Evolutionary conservation across 768 basidiomycete species (phyloP).

Genomic region (Leccinum subtestaceum): DNA sequence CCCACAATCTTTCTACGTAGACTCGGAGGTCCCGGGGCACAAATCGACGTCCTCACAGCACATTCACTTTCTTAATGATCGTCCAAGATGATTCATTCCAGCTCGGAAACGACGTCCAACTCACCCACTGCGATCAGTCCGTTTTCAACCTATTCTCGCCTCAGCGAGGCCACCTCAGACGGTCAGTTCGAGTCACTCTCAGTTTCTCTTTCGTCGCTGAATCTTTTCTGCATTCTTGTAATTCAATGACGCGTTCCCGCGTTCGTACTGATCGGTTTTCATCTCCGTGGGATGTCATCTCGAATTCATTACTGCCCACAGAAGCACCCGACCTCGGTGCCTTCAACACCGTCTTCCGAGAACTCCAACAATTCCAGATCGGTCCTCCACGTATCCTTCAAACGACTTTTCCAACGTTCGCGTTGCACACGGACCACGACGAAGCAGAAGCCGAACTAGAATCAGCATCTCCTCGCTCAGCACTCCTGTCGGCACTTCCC

Average conservation of each 20-base stretch:
- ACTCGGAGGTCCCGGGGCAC: not conserved
- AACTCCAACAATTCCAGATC: constrained; percentile 55
- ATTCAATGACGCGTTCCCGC: constrained; percentile 3
- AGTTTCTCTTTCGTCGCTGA: constrained; percentile 1
- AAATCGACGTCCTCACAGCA: not conserved
- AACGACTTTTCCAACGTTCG: constrained; percentile 11
- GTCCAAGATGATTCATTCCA: constrained; percentile 32
- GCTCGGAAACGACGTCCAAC: constrained; percentile 35
- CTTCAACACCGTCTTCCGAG: constrained; percentile 68
- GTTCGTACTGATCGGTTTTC: constrained; percentile 4
- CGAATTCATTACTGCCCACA: constrained; percentile 20
- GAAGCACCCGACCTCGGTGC: constrained; percentile 73
- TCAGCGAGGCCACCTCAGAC: constrained; percentile 55
- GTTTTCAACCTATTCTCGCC: constrained; percentile 37
- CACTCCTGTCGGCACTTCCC: constrained; percentile 20
- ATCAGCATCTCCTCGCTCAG: constrained; percentile 29
- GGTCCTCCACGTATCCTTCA: constrained; percentile 33
- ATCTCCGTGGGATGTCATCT: constrained; percentile 10
- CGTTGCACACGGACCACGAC: constrained; percentile 15
- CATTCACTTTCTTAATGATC: constrained; percentile 19
- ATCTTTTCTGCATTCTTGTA: not conserved
- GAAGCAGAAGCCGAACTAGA: constrained; percentile 23
- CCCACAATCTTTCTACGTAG: not conserved
- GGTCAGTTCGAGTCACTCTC: constrained; percentile 26
- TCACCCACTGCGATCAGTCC: constrained; percentile 37